phyloP scores from a whole-genome alignment of 495 filamentous ascomycete genomes.

The Talaromyces trachyspermus region DNA sequence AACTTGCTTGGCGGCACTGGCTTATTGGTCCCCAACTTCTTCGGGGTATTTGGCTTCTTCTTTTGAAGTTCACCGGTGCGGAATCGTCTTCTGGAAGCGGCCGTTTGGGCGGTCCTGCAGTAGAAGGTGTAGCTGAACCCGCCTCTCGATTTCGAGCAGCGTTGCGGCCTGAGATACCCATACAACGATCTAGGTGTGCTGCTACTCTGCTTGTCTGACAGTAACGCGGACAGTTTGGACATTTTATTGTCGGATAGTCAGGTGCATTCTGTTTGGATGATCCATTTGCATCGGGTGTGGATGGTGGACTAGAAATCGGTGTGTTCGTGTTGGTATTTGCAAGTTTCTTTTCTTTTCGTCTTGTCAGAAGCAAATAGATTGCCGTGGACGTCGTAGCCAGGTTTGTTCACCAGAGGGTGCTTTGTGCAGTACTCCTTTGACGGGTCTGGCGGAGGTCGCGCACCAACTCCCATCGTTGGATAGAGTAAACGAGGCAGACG shows the following conservation, averaged over 20 bases:
- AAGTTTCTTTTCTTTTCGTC: conserved; percentile 47
- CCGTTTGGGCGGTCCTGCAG: conserved; percentile 33
- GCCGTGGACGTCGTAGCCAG: conserved; percentile 76
- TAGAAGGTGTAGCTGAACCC: conserved; percentile 28
- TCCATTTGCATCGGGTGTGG: conserved; percentile 37
- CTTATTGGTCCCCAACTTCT: conserved; percentile 34
- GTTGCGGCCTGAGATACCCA: conserved; percentile 65
- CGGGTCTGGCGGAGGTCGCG: conserved; percentile 50
- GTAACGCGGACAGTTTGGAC: conserved; percentile 54
- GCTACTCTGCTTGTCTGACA: conserved; percentile 54
- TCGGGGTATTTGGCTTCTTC: conserved; percentile 35
- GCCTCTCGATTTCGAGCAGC: conserved; percentile 47
- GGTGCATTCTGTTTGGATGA: conserved; percentile 33
- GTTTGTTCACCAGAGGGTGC: conserved; percentile 63
- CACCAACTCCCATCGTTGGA: conserved; percentile 53
- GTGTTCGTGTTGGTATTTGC: conserved; percentile 38
- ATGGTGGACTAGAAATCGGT: conserved; percentile 43
- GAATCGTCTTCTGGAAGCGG: conserved; percentile 33
- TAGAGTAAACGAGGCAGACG: conserved; percentile 57
- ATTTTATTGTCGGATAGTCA: conserved; percentile 63
- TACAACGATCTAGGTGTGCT: conserved; percentile 74
- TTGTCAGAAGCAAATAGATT: conserved; percentile 61
- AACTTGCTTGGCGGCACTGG: conserved; percentile 37
- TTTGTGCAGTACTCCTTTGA: conserved; percentile 66
- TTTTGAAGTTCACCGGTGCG: conserved; percentile 34